Evolutionary conservation across 2,329 filamentous ascomycete genomes (phyloP).

Genomic region (Diaporthe batatas): DNA sequence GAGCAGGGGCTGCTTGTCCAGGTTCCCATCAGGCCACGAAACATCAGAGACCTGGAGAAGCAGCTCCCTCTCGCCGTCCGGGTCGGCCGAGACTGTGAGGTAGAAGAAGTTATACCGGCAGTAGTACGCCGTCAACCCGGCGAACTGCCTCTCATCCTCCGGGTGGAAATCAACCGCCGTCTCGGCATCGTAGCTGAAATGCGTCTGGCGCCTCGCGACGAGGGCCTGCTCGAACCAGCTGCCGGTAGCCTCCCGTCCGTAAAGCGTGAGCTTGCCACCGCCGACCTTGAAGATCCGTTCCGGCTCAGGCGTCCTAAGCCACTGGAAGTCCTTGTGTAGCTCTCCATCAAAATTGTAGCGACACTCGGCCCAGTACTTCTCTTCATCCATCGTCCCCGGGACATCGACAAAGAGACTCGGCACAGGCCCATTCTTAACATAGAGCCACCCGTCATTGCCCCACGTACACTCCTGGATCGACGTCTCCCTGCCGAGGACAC

Average conservation of each 20-base stretch:
- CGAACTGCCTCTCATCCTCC: slow-evolving; percentile 70
- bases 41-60: slow-evolving; percentile 69
- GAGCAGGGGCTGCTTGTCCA: slow-evolving; percentile 56
- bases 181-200: slow-evolving; percentile 73
- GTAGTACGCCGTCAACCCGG: slow-evolving; percentile 73
- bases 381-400: slow-evolving; percentile 61
- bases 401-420: slow-evolving; percentile 67
- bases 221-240: slow-evolving; percentile 72
- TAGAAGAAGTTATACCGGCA: slow-evolving; percentile 76
- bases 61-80: slow-evolving; percentile 69
- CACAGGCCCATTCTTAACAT: slow-evolving; percentile 69
- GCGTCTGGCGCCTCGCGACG: slow-evolving; percentile 67
- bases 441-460: slow-evolving; percentile 72
- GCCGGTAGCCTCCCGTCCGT: slow-evolving; percentile 66
- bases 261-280: slow-evolving; percentile 58
- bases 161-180: slow-evolving; percentile 67
- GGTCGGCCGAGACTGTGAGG: slow-evolving; percentile 68
- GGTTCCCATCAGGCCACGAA: slow-evolving; percentile 65
- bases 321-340: slow-evolving; percentile 68
- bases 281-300: slow-evolving; percentile 63
- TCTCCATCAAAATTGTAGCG: slow-evolving; percentile 61
- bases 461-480: slow-evolving; percentile 71
- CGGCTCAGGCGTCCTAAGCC: slow-evolving; percentile 68
- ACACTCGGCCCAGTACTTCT: slow-evolving; percentile 63
- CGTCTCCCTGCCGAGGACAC: slow-evolving; percentile 68